A percentile compares a stretch with the other conserved stretches of the same genome.
These are phyloP conservation scores for Citropsis articulata DNA, from an alignment of 345 rosid genomes.

Conservation along the genomic window DNA sequence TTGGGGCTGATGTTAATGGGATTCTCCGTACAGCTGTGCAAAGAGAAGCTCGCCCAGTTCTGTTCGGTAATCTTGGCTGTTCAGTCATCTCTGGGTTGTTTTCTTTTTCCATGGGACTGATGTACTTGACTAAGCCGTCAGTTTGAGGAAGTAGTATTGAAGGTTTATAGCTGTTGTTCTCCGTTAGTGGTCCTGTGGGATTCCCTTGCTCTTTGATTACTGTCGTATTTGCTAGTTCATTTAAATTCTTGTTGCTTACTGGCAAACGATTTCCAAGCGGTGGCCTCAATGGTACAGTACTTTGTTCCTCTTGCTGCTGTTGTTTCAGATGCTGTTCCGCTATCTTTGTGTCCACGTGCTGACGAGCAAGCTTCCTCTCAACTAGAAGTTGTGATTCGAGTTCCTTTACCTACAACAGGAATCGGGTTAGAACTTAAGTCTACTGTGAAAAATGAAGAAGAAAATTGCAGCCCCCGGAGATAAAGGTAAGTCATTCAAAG, in stretches of 20 bases:
- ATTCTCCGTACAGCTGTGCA: slow-evolving; percentile 40
- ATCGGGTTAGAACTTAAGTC: background rate
- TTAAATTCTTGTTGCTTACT: slow-evolving; percentile 38
- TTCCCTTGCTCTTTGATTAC: slow-evolving; percentile 40
- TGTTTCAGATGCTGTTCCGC: slow-evolving; percentile 66
- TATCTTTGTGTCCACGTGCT: slow-evolving; percentile 85
- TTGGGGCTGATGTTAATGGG: slow-evolving; percentile 47
- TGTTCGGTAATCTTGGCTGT: slow-evolving; percentile 48
- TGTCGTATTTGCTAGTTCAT: slow-evolving; percentile 27
- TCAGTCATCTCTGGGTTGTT: slow-evolving; percentile 71
- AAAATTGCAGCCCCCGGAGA: background rate
- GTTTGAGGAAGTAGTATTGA: slow-evolving; percentile 31
- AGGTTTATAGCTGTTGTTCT: slow-evolving; percentile 39
- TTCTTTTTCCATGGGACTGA: slow-evolving; percentile 69
- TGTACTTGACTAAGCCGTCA: slow-evolving; percentile 34
- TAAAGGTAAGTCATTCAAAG: background rate
- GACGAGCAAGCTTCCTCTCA: slow-evolving; percentile 94
- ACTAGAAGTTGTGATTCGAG: slow-evolving; percentile 84
- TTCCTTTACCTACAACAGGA: slow-evolving; percentile 65
- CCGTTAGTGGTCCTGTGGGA: slow-evolving; percentile 30
- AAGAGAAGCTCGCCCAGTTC: slow-evolving; percentile 74
- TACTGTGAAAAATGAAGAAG: background rate
- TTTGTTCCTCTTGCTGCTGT: slow-evolving; percentile 55
- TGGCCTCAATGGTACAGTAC: slow-evolving; percentile 38
- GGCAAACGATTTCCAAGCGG: slow-evolving; percentile 48